A percentile compares a stretch with the other conserved stretches of the same genome.
Conservation (phyloP, 768 basidiomycete species). For the Lactarius sanguifluus region DNA sequence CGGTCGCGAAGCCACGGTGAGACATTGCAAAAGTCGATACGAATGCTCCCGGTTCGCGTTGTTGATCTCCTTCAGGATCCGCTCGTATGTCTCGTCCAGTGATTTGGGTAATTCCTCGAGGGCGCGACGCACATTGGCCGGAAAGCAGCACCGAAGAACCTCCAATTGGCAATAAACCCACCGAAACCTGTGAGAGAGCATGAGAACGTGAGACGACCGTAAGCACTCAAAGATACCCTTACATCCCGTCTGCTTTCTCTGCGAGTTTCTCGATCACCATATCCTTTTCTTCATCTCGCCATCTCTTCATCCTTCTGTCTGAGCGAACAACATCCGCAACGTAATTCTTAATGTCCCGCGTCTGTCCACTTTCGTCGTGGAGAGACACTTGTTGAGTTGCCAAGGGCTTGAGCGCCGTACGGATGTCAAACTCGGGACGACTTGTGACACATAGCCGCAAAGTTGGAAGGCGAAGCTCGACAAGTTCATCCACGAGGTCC, state of each 20-base stretch:
- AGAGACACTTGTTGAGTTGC: neutral
- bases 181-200: conserved; percentile 2
- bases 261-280: neutral
- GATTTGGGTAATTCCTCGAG: conserved; percentile 5
- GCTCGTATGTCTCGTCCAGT: conserved; percentile 6
- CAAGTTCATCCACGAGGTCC: neutral
- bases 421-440: neutral
- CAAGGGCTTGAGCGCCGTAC: neutral
- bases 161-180: conserved; percentile 15
- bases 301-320: neutral
- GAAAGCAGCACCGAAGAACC: neutral
- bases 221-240: neutral
- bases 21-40: neutral
- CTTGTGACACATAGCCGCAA: neutral
- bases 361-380: neutral
- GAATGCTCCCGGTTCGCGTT: neutral
- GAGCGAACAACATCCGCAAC: neutral
- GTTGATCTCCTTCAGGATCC: conserved; percentile 4
- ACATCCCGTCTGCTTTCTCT: neutral
- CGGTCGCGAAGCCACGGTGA: neutral
- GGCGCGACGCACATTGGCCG: neutral
- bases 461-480: neutral
- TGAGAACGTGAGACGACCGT: neutral
- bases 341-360: neutral
- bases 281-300: neutral